Conservation (phyloP, 257 asterid genomes). For the Jacaranda copaia region DNA sequence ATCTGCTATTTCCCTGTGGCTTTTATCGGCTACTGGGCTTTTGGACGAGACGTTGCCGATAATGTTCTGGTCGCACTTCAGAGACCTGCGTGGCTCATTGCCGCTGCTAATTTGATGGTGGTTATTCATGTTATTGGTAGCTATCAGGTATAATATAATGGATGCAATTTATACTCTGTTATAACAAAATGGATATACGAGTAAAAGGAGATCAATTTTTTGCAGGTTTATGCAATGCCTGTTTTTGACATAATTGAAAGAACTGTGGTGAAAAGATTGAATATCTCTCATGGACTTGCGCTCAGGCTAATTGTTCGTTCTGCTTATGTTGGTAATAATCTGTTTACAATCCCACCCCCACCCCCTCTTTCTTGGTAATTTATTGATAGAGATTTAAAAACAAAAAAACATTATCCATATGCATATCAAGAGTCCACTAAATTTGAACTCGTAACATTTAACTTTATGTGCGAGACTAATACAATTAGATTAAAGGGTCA, state of each 20-base stretch:
- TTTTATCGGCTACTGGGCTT: conserved; percentile 82
- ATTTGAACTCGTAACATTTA: too few relatives aligned
- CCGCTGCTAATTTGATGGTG: conserved; percentile 87
- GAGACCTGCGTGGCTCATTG: conserved; percentile 90
- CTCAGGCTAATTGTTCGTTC: conserved; percentile 71
- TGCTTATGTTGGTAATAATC: conserved; percentile 72
- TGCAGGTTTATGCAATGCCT: conserved; percentile 92
- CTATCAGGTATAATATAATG: conserved; percentile 65
- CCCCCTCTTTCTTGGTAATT: too few relatives aligned
- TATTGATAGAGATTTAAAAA: too few relatives aligned
- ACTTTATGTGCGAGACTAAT: too few relatives aligned
- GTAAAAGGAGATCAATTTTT: neutral
- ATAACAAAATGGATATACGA: too few relatives aligned
- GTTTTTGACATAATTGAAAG: conserved; percentile 77
- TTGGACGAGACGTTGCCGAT: conserved; percentile 80
- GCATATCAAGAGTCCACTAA: too few relatives aligned
- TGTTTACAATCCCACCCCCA: too few relatives aligned
- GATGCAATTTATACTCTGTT: too few relatives aligned
- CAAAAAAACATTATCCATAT: too few relatives aligned
- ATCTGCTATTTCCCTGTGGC: conserved; percentile 89
- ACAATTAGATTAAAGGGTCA: too few relatives aligned
- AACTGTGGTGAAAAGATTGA: conserved; percentile 46
- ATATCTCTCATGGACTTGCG: conserved; percentile 46
- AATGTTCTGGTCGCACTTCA: conserved; percentile 74
- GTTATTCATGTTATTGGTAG: conserved; percentile 91